Base-by-base conservation (phyloP, 306 rosid genomes). In the Trifolium fragiferum region DNA sequence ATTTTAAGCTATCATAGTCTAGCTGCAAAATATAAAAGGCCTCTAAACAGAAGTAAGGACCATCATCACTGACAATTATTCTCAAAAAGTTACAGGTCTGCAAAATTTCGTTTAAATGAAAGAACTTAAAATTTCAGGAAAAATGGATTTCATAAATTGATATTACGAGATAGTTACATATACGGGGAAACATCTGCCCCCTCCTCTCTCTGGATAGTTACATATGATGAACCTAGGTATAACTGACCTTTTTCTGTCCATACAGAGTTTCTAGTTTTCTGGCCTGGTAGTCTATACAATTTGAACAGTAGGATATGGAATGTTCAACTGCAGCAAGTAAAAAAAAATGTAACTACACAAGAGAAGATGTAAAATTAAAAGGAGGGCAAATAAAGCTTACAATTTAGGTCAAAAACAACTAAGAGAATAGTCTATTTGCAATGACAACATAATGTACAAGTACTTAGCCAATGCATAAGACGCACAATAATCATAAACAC, bases 281-380 rank as follows among this genome's bases (percentile, higher is more conserved):
- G 76, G 99, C 70, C 72, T 92, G 99, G 73, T 95, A 95, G 74
- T 95, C 99, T 4, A 97, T 95, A 76, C 99, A 95, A 82, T 95
- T 95, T 15, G 99, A 95, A 77, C 99, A 90, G 25, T n/a, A n/a
- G 99, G 99, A 83, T 95, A 92, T 6, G 98, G 98, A 79, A 95
- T 9, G 46, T 89, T 89, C 41, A 95, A 63, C 99, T 95, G 89
- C 80, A 82, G 51, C 49, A 18, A 16, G 70, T 18, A 50, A 57
- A 16, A 74, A 6, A 58, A 57, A 63, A 63, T 47, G 30, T 14
- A 72, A 27, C 73, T 66, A 21, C 32, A 60, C 19, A 14, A 49
- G n/a, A n/a, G n/a, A n/a, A n/a, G 15, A 38, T 5, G 2, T 9
- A 27, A 58, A 25, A 14, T 47, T 4, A 57, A 21, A 7, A 61